These are phyloP conservation scores for Capronia coronata DNA, from an alignment of 2,329 filamentous ascomycete species.

Conservation along the genomic window DNA sequence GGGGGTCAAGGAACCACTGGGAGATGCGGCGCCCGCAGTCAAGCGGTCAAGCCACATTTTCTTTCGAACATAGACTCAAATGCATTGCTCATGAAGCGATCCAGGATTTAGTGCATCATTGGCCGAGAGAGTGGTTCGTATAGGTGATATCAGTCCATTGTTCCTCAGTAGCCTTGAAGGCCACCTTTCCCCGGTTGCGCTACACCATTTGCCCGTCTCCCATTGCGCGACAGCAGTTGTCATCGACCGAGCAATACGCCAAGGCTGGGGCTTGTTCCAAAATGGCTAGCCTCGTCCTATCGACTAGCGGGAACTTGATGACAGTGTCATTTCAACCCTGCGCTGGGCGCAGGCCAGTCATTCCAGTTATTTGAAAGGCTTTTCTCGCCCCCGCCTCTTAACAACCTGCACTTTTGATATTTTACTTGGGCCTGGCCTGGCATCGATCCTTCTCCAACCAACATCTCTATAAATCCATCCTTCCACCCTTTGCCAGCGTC, in stretches of 20 bases:
- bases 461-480: slow-evolving; percentile 15
- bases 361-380: slow-evolving; percentile 1
- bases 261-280: neutral
- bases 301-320: neutral
- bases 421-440: slow-evolving; percentile 20
- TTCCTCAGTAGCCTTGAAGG: too few species aligned
- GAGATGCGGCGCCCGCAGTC: slow-evolving; percentile 58
- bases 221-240: neutral
- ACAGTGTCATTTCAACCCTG: neutral
- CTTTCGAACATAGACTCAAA: neutral
- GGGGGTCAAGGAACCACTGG: slow-evolving; percentile 56
- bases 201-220: too few species aligned
- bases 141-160: too few species aligned
- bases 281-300: slow-evolving; percentile 1
- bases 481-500: slow-evolving; percentile 27
- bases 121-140: too few species aligned
- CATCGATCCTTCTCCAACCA: slow-evolving; percentile 14
- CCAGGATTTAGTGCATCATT: too few species aligned
- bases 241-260: neutral
- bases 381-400: slow-evolving; percentile 5
- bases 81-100: neutral
- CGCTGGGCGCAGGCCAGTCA: neutral
- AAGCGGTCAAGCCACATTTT: slow-evolving; percentile 88
- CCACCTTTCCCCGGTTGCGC: too few species aligned
- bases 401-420: slow-evolving; percentile 11